phyloP scores from a whole-genome alignment of 176 grass and related monocot species.

The Melocanna baccifera region DNA sequence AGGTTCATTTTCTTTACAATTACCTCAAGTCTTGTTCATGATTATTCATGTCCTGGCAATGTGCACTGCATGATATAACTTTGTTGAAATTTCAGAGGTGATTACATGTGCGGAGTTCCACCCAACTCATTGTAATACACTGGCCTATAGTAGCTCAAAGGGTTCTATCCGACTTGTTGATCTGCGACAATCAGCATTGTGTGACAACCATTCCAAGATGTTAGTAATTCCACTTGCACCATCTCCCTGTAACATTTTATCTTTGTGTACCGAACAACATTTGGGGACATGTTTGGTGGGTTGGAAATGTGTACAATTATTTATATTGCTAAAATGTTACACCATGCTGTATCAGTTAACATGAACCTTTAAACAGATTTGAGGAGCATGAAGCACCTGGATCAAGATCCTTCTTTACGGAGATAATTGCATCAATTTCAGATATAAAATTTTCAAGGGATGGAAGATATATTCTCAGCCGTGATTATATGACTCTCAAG shows the following conservation, averaged over 20 bases:
- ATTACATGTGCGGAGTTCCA: conserved; percentile 99
- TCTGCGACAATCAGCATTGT: conserved; percentile 91
- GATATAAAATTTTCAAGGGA: conserved; percentile 84
- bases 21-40: conserved; percentile 1
- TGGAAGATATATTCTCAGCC: conserved; percentile 85
- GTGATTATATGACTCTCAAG: conserved; percentile 98
- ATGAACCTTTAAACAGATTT: conserved; percentile 51
- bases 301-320: not conserved
- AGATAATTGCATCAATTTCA: conserved; percentile 92
- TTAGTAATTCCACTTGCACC: conserved; percentile 45
- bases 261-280: not conserved
- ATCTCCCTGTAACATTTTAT: conserved; percentile 26
- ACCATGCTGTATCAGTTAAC: conserved; percentile 32
- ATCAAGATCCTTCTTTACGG: conserved; percentile 85
- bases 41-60: conserved; percentile 10
- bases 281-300: not conserved
- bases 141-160: conserved; percentile 99
- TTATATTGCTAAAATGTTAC: conserved; percentile 13
- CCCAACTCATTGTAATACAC: conserved; percentile 83
- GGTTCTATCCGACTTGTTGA: conserved; percentile 97
- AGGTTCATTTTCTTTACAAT: not conserved
- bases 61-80: conserved; percentile 20
- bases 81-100: conserved; percentile 79
- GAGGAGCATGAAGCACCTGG: conserved; percentile 83
- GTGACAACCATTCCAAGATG: conserved; percentile 96